A percentile compares a stretch with the other conserved stretches of the same genome.
Conservation (phyloP, 495 filamentous ascomycete genomes). For the Trichoderma asperelloides region DNA sequence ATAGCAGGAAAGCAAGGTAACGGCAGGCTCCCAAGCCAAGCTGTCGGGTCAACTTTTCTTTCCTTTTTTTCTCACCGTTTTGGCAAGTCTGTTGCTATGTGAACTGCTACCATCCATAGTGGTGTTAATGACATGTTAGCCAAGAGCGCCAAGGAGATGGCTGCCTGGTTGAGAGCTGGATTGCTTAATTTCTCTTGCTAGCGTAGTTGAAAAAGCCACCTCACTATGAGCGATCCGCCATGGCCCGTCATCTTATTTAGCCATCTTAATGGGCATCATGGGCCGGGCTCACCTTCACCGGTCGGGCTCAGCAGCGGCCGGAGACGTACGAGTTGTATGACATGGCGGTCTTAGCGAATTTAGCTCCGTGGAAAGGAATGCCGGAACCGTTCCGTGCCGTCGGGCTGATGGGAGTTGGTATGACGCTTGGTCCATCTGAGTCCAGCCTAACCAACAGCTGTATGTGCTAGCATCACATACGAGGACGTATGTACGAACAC, state of each 20-base stretch:
- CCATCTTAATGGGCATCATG: no score
- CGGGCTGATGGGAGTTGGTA: background rate
- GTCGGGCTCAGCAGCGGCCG: background rate
- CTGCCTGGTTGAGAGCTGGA: no score
- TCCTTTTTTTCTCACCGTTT: background rate
- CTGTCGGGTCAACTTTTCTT: background rate
- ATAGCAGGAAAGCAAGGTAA: background rate
- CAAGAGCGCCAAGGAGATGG: no score
- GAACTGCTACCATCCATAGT: no score
- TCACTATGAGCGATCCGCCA: no score
- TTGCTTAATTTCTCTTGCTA: no score
- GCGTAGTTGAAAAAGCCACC: no score
- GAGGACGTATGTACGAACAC: background rate
- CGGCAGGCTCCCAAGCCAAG: background rate
- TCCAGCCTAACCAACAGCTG: no score
- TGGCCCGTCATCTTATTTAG: no score
- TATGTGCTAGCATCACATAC: background rate
- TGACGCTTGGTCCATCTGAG: background rate
- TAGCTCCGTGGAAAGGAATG: background rate
- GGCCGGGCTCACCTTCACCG: no score
- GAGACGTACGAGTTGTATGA: background rate
- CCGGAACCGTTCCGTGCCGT: slow-evolving; percentile 2
- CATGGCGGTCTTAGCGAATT: background rate
- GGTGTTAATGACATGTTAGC: no score
- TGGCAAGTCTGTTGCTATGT: no score